Base-by-base conservation (phyloP, 2,329 filamentous ascomycete species). In the Exophiala viscosa region DNA sequence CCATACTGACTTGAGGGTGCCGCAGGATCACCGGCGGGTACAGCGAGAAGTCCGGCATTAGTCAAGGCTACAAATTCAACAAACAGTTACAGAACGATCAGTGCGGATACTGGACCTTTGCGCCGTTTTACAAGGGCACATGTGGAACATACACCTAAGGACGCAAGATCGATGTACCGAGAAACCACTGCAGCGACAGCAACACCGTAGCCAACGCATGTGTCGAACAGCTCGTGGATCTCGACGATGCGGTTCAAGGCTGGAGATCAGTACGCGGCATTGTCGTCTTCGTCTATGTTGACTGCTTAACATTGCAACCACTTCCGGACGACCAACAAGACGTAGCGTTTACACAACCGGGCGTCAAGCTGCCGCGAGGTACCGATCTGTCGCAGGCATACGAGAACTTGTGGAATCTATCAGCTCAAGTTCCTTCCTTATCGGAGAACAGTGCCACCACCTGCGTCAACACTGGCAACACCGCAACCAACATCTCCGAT, bases 161-260 rank as follows among this genome's bases (percentile, higher is more conserved):
- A 15, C 11, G 5, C n/a, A 10, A 15, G n/a, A 14, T 15, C 14
- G 5, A 17, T 18, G 38, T 3, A 4, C n/a, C n/a, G n/a, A n/a
- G n/a, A n/a, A n/a, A n/a, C n/a, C 13, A 14, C 6, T 40, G 38
- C 38, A 17, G 17, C 13, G 9, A 14, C 6, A 10, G 8, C 3
- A 10, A 15, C 38, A 49, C 31, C 17, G 11, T 35, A 2, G 33
- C 23, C 34, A 54, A 54, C 20, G 33, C 35, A 13, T 54, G 51
- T 36, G 35, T 18, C 17, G 35, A 23, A 10, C n/a, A 49, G 18
- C 34, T 88, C 84, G 68, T 97, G 91, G 55, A 95, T 88, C 42
- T 83, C 86, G 60, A 96, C 90, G 49, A 99, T 90, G 82, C 96
- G 2, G 38, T 38, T 23, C 14, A 20, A 14, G 44, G 38, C 18